phyloP scores from a whole-genome alignment of 169 alveolate genomes.

The Eimeria acervulina region DNA sequence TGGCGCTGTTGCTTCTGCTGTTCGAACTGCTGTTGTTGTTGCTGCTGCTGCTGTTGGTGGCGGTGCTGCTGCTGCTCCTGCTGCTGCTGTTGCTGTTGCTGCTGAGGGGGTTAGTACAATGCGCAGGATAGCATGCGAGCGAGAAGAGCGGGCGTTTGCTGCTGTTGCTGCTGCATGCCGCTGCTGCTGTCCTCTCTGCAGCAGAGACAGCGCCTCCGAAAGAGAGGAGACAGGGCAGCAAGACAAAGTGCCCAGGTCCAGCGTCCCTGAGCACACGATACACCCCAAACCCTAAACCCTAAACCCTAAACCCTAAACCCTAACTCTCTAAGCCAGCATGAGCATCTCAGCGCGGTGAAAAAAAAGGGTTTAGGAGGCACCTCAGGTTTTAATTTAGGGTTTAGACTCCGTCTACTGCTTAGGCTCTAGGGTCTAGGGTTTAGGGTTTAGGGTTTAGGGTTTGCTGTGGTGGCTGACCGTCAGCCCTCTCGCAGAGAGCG shows the following conservation, averaged over 20 bases:
- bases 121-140: slow-evolving; percentile 94
- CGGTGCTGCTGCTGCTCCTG: slow-evolving; percentile 18
- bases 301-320: not conserved
- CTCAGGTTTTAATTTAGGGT: not conserved
- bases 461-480: not conserved
- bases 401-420: not conserved
- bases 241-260: slow-evolving; percentile 11
- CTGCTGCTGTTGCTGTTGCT: slow-evolving; percentile 11
- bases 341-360: not conserved
- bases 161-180: slow-evolving; percentile 16
- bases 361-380: not conserved
- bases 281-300: slow-evolving; percentile 7
- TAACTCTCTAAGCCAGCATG: not conserved
- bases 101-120: slow-evolving; percentile 67
- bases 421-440: not conserved
- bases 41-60: not conserved
- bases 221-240: slow-evolving; percentile 19
- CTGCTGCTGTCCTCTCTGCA: slow-evolving; percentile 49
- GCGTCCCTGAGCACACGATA: slow-evolving; percentile 22
- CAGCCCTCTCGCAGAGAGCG: slow-evolving; percentile 42
- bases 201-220: slow-evolving; percentile 9
- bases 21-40: no score
- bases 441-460: not conserved
- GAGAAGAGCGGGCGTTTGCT: slow-evolving; percentile 62
- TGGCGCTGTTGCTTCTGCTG: not conserved